Base-by-base conservation (phyloP, 345 rosid species). In the Eucalyptus regnans region DNA sequence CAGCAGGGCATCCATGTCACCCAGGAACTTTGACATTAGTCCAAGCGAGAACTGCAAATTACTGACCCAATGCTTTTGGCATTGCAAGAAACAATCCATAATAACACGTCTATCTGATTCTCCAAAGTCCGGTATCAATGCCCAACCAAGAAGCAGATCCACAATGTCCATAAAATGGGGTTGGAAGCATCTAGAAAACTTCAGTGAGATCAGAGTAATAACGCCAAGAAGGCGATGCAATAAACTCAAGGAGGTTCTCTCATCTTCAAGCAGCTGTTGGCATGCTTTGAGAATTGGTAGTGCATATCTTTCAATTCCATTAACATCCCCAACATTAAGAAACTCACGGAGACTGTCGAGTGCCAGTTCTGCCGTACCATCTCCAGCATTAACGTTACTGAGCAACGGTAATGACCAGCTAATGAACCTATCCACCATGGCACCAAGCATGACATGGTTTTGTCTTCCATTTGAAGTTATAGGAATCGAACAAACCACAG, bases 111-210 rank as follows among this genome's bases (percentile, higher is more conserved):
- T 93, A 87, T 94, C 99, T 29, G 97, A 89, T 86, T 95, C 98
- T 49, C 93, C 91, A 86, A 96, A 96, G 93, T 96, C 98, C 4
- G 97, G 97, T 66, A 96, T 93, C 94, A 97, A 90, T 31, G 98
- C 97, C 99, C 99, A 96, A 56, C 99, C 99, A 93, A 97, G 98
- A 92, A 96, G 97, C 90, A 97, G 91, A 94, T 97, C 99, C 90
- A 97, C 92, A 87, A 97, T 93, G 88, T 97, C 98, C 87, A 95
- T 95, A 91, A 97, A 96, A 96, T 96, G 97, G 86, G 99, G 98
- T 89, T 97, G 99, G 89, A 97, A 97, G 90, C 94, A 88, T 91
- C 96, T 88, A 50, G 91, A 91, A 88, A 97, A 96, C 90, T 96
- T 97, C 90, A 95, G 91, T 1, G 97, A 96, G 88, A 97, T 90